These are phyloP conservation scores for Picochlorum sp. DNA, from an alignment of 139 green algal genomes.

Conservation along the genomic window DNA sequence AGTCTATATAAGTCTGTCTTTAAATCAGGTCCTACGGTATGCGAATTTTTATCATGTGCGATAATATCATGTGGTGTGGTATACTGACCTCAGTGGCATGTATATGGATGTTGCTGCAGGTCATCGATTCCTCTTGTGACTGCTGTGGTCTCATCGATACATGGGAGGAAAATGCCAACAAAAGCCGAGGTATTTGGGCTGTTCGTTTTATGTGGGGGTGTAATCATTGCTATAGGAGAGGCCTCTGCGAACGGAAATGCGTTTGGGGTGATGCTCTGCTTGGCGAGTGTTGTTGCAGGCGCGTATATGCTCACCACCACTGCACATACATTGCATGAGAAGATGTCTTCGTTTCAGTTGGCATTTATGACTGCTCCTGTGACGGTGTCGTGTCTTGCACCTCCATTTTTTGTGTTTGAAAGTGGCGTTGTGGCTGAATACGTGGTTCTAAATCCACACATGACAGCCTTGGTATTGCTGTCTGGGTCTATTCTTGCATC, in stretches of 20 bases:
- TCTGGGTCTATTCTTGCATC: background rate
- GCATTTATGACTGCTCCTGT: slow-evolving; percentile 7
- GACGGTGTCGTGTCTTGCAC: background rate
- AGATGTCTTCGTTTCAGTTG: slow-evolving; percentile 6
- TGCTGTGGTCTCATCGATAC: background rate
- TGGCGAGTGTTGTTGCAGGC: slow-evolving; percentile 2
- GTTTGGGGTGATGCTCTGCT: slow-evolving; percentile 4
- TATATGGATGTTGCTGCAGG: slow-evolving; percentile 2
- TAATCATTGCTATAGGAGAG: slow-evolving; percentile 4
- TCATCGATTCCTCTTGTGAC: slow-evolving; percentile 5
- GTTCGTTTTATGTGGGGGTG: background rate
- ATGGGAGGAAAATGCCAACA: background rate
- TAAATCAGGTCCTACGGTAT: slow-evolving; percentile 12
- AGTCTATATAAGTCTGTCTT: slow-evolving; percentile 3
- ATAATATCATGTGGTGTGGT: background rate
- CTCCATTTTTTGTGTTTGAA: slow-evolving; percentile 1
- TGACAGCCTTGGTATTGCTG: background rate
- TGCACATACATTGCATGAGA: background rate
- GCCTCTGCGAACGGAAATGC: slow-evolving; percentile 1
- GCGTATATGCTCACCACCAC: background rate
- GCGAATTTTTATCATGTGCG: background rate
- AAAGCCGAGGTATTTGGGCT: background rate
- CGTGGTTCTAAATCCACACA: background rate
- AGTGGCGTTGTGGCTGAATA: background rate
- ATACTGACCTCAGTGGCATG: background rate